Base-by-base conservation (phyloP, 352 stramenopile species). In the Saprolegnia parasitica region DNA sequence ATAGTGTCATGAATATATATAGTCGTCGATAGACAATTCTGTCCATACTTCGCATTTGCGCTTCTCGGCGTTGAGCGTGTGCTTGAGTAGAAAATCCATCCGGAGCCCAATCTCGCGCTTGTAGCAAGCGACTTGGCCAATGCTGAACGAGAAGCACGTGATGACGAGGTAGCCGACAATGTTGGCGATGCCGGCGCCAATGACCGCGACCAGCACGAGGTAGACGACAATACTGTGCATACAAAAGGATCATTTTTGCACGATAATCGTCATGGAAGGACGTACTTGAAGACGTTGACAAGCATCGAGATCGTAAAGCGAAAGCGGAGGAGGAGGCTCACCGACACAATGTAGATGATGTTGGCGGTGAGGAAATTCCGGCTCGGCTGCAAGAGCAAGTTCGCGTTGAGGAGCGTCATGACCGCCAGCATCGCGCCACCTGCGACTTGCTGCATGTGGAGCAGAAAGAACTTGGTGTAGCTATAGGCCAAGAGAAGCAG, bases 1-100 rank as follows among this genome's bases (percentile, higher is more conserved):
- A 50, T 35, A 35, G 2, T 42, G 54, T 24, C 13, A 37, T 23
- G 18, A 1, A 37, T 23, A 10, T 26, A 66, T n/a, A n/a, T n/a
- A n/a, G n/a, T n/a, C n/a, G 26, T 37, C 46, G 10, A 49, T 9
- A 5, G 11, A 9, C 40, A 40, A 54, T 20, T 8, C n/a, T 50
- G 18, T 61, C 4, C 8, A n/a, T 60, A 67, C 61, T 39, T 90
- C 83, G 49, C 81, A 91, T 65, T 93, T 94, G 57, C 87, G 80
- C 72, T 87, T 87, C 60, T 90, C 80, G 6, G 91, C 78, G 11
- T 86, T 75, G 8, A 92, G 72, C n/a, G 83, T 91, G 37, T 81
- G 89, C 68, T 91, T 89, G 55, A 91, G 77, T 37, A 95, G 49
- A 63, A 91, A 95, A 56, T 92, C 81, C 35, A 83, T 78, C 15